Base-by-base conservation (phyloP, 345 rosid species). In the Iberis pinnata region DNA sequence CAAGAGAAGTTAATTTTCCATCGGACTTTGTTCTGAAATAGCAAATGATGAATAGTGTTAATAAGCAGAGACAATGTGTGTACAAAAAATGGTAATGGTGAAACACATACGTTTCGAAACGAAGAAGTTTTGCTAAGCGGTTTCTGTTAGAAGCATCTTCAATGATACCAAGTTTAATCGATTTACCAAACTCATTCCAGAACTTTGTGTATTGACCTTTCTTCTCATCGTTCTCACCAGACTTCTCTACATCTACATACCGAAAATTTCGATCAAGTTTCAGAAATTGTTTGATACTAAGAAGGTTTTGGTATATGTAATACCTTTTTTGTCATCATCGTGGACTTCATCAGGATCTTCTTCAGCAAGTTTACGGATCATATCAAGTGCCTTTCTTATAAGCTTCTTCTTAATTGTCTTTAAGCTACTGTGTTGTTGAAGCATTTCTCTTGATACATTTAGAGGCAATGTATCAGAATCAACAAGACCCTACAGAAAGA, bases 111-210 rank as follows among this genome's bases (percentile, higher is more conserved):
- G 78, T 89, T 79, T 86, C 97, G 69, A 89, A 75, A 65, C 95
- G 77, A 43, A 92, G 95, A 63, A 88, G 95, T 63, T 88, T 88
- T 0, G 97, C 88, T 76, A 92, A 59, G 47, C 98, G 81, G 65
- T 92, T 92, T 65, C 98, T 81, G 77, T 92, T 92, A 15, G 89
- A 63, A 29, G 98, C 93, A 66, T 92, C 98, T 78, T 92, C 97
- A 52, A 92, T 78, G 43, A 85, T 88, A 20, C 97, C 97, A 33
- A 88, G 95, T 75, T 92, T 92, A 44, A 92, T 83, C 18, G 97
- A 92, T 75, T 88, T 88, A 57, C 98, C 98, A 65, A 83, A 92
- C 72, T 92, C 97, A 60, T 88, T 88, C 98, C 98, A 92, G 80
- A 92, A 88, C 55, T 77, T 88, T 4, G 83, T 17, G 56, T 92